Conservation (phyloP, 495 filamentous ascomycete genomes). For the Penicillium fimorum region DNA sequence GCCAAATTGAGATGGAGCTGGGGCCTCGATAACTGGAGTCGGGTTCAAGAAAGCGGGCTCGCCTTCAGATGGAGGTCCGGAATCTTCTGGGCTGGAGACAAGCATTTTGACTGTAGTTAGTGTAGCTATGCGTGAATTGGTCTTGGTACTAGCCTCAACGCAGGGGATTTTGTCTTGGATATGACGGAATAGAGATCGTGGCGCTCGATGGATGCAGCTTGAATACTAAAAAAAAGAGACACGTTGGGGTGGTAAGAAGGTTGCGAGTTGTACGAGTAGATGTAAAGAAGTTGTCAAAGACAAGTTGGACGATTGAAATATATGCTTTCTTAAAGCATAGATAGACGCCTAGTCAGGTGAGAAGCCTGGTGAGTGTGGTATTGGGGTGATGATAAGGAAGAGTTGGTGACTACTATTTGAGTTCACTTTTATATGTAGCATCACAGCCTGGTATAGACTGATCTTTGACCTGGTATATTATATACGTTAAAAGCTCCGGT, state of each 20-base stretch:
- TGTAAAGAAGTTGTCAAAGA: background rate
- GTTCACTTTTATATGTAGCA: background rate
- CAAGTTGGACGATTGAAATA: background rate
- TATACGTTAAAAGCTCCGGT: background rate
- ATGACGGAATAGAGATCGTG: background rate
- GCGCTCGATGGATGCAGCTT: background rate
- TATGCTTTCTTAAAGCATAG: background rate
- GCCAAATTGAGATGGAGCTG: background rate
- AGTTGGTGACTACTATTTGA: background rate
- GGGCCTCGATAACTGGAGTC: background rate
- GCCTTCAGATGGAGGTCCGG: too few relatives aligned
- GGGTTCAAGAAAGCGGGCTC: background rate
- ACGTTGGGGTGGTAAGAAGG: background rate
- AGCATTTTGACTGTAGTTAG: background rate
- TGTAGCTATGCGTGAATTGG: background rate
- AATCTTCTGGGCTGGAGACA: background rate
- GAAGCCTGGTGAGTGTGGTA: background rate
- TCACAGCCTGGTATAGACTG: background rate
- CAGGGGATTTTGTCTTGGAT: background rate
- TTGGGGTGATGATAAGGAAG: background rate
- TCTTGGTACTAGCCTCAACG: background rate
- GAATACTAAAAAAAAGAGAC: background rate
- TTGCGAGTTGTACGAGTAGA: background rate
- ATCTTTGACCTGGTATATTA: background rate
- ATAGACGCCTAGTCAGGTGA: background rate